Base-by-base conservation (phyloP, 768 basidiomycete species). In the Lactarius akahatsu region DNA sequence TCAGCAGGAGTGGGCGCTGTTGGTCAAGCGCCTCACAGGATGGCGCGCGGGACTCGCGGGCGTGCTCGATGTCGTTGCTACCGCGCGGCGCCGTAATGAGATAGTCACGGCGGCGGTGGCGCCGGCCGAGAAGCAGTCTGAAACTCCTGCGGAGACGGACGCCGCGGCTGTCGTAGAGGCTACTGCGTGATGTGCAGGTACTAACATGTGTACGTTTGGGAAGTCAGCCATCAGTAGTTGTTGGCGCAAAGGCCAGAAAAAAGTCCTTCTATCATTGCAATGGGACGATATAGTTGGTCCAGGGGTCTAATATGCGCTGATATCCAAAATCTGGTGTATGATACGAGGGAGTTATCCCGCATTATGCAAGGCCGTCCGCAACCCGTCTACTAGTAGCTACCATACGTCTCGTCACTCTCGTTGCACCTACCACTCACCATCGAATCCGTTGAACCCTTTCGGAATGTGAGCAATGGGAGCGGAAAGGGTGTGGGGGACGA, bases 391-490 rank as follows among this genome's bases (percentile, higher is more conserved):
- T 9, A 30, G 62, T 63, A 52, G 23, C 9, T 47, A 45, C 15
- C 10, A 54, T 34, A 47, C 63, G 26, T 23, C 62, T 18, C 23
- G 32, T 34, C 40, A 50, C 28, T 20, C 38, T 10, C 38, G 9
- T 16, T 45, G 62, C 62, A 92, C 91, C 91, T 67, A 93, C 91
- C 91, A 94, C 67, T 91, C 88, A 61, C 91, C 91, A 73, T 94
- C 91, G 70, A 94, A 94, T 30, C 91, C 91, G 69, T 88, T 82
- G 72, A 93, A 93, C 10, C 91, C 91, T 91, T 66, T 0, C 28
- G 59, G 72, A 56, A 47, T 23, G 26, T 64, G 30, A 52, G 45
- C 23, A 50, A 16, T 23, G 1, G 28, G 26, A 6, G 40, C 18
- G 2, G 18, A 1, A 30, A 16, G 4, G 13, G 16, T 8, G 2